These are phyloP conservation scores for Yarrowia bubula DNA, from an alignment of 805 yeast genomes.

Conservation along the genomic window DNA sequence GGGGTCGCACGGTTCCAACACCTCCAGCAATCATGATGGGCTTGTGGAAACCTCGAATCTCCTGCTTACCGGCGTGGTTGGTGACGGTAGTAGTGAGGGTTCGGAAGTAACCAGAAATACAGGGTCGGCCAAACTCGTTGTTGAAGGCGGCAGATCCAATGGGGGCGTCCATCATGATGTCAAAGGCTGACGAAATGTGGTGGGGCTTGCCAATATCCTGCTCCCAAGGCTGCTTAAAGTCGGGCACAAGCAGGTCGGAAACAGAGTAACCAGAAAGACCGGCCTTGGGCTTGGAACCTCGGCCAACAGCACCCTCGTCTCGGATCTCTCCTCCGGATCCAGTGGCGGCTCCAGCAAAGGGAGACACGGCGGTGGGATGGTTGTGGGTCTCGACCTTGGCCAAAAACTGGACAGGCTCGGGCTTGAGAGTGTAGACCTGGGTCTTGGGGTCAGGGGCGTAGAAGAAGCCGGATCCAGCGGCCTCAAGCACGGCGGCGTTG, in stretches of 20 bases:
- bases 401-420: constrained; percentile 81
- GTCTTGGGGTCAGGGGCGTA: constrained; percentile 73
- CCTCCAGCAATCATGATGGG: constrained; percentile 99
- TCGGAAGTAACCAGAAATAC: constrained; percentile 93
- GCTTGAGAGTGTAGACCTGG: constrained; percentile 68
- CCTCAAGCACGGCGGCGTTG: constrained; percentile 90
- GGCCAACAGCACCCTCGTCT: constrained; percentile 99
- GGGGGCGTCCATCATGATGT: constrained; percentile 96
- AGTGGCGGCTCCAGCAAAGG: constrained; percentile 99
- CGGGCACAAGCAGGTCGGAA: constrained; percentile 85
- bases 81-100: constrained; percentile 81
- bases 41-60: constrained; percentile 94
- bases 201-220: constrained; percentile 80
- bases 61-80: constrained; percentile 59
- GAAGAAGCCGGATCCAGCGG: constrained; percentile 65
- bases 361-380: constrained; percentile 99
- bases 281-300: constrained; percentile 96
- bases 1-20: constrained; percentile 94
- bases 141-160: constrained; percentile 97
- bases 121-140: constrained; percentile 98
- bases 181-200: constrained; percentile 89
- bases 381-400: constrained; percentile 98
- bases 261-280: constrained; percentile 93
- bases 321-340: constrained; percentile 99
- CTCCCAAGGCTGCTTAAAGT: constrained; percentile 92